Evolutionary conservation across 2,329 filamentous ascomycete genomes (phyloP).

Genomic region (Hypoxylon sp.): DNA sequence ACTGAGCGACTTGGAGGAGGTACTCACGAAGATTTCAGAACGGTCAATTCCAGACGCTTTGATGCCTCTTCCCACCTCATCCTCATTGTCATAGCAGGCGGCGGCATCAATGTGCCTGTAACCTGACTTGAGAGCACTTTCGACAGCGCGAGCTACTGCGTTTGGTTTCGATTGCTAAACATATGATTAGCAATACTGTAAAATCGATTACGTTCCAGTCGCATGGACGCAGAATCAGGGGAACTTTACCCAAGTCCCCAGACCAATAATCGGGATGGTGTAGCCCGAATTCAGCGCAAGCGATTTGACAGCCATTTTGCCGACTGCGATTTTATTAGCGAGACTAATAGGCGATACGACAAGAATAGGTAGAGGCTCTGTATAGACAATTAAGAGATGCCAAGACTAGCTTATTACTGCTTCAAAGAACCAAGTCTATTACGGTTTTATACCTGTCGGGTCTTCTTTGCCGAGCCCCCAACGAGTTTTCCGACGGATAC

Average conservation of each 20-base stretch:
- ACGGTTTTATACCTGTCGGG: constrained; percentile 8
- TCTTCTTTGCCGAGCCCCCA: constrained; percentile 11
- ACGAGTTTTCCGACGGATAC: constrained; percentile 14
- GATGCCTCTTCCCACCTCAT: constrained; percentile 59
- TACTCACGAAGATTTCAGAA: constrained; percentile 18
- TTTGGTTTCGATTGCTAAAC: constrained; percentile 33
- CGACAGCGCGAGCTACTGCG: constrained; percentile 27
- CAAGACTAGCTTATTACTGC: background rate
- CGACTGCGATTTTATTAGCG: background rate
- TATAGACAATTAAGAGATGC: background rate
- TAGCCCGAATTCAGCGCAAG: constrained; percentile 54
- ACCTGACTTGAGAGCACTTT: constrained; percentile 62
- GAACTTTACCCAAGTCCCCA: constrained; percentile 55
- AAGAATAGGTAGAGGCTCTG: background rate
- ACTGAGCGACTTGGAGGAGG: background rate
- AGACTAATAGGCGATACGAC: background rate
- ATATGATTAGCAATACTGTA: background rate
- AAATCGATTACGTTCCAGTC: background rate
- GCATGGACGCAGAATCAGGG: background rate
- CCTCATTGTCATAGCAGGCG: constrained; percentile 69
- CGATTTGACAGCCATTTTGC: constrained; percentile 14
- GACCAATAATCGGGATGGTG: constrained; percentile 54
- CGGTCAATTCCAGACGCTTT: constrained; percentile 45
- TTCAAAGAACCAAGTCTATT: background rate
- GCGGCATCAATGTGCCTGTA: constrained; percentile 71